phyloP scores from a whole-genome alignment of 768 basidiomycete species.

The Kondoa malvinella region DNA sequence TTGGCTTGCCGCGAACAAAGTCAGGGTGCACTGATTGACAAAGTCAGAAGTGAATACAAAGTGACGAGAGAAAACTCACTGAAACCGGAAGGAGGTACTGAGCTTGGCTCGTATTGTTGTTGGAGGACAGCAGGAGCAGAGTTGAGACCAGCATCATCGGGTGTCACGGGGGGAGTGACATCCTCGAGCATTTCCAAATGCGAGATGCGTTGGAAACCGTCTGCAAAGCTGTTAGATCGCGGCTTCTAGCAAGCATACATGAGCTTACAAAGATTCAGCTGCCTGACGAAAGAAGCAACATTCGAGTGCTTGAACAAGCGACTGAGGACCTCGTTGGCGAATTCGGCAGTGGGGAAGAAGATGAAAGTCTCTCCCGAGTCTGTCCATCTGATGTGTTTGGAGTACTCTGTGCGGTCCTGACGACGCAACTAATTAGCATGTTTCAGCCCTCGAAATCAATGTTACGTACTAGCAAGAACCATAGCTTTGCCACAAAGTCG shows the following conservation, averaged over 20 bases:
- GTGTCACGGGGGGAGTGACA: background rate
- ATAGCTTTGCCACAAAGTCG: conserved; percentile 6
- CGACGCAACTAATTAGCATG: background rate
- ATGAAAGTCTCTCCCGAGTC: background rate
- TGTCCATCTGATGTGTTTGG: conserved; percentile 1
- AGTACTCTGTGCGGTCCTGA: conserved; percentile 1
- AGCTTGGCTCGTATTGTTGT: background rate
- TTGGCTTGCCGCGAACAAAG: background rate
- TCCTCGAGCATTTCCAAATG: conserved; percentile 6
- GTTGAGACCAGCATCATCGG: background rate
- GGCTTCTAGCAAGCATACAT: too few species aligned
- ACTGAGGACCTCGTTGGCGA: background rate
- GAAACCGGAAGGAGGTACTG: conserved; percentile 7
- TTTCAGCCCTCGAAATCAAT: background rate
- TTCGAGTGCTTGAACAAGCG: conserved; percentile 6
- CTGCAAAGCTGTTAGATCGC: too few species aligned
- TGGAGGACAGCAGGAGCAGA: conserved; percentile 5
- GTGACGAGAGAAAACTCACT: background rate
- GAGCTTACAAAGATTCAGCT: conserved; percentile 1
- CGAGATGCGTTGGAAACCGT: conserved; percentile 8
- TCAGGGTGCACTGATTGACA: background rate
- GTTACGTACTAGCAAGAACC: too few species aligned
- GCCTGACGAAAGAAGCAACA: background rate
- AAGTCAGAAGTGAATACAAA: background rate
- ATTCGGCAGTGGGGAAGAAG: conserved; percentile 1